Evolutionary conservation across 495 filamentous ascomycete species (phyloP), one percentile per base, ranked within the genome.

Genomic region (Trichoderma orchidacearum): DNA sequence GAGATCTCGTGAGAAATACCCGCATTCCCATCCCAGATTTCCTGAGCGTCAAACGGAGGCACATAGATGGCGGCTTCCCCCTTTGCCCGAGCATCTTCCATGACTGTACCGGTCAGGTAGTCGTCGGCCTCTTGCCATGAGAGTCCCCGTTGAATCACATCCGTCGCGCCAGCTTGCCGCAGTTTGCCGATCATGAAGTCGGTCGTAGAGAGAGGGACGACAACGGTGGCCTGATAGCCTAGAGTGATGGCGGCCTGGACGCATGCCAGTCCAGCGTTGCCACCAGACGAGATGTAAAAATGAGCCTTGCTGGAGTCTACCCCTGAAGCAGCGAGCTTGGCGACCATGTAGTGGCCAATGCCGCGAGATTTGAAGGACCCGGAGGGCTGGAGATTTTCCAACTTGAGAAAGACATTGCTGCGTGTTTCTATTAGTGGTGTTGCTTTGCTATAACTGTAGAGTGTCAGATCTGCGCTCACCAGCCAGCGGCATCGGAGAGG

Each of bases 351-450:
- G 68, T 87, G 81, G 60, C 90, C 92, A 59, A 96, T 82, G 17
- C 87, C 92, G 64, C 89, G 84, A 30, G 90, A 95, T 70, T 96
- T 98, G 83, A 96, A 98, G 9, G 90, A 94, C 48, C 89, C 90
- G 4, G 87, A 86, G 4, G 93, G 92, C 63, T 98, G 92, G 63
- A 92, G 81, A 69, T 88, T 88, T 58, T 98, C 92, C 56, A 96
- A 83, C 67, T 98, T 98, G 62, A 98, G 84, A 70, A 85, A 91
- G 71, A 97, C 81, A 58, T 81, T 77, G 65, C 83, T 85, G 59
- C n/a, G 15, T 17, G 17, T 17, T 12, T 27, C 30, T 3, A 51
- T 57, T 45, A 56, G 52, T 62, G 55, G 53, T 58, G 60, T 58
- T 59, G 23, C 53, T 30, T 51, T 55, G 36, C 31, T 51, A 12